These are phyloP conservation scores for Bipolaris oryzae DNA, from an alignment of 2,329 filamentous ascomycete species.

Conservation along the genomic window DNA sequence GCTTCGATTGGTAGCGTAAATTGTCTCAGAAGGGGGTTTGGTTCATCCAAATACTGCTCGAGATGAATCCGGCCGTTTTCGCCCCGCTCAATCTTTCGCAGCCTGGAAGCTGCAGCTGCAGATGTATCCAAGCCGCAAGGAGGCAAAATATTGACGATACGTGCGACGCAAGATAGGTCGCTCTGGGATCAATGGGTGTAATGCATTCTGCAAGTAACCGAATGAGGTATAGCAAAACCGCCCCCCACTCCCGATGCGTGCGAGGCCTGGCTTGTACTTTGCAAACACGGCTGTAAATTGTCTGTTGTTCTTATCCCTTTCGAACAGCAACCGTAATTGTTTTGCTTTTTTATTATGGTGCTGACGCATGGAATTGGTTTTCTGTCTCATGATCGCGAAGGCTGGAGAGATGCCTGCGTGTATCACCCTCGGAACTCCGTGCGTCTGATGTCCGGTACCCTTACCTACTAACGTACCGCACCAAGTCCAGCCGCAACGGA, in stretches of 20 bases:
- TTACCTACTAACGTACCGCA: background rate
- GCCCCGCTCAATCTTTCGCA: slow-evolving; percentile 1
- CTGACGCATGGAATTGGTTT: background rate
- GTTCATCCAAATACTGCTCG: background rate
- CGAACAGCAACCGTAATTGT: background rate
- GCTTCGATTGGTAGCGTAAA: background rate
- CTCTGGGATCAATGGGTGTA: slow-evolving; percentile 16
- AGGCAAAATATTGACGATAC: background rate
- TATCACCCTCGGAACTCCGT: slow-evolving; percentile 1
- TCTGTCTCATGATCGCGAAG: background rate
- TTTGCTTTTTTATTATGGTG: background rate
- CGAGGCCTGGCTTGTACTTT: background rate
- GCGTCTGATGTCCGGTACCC: slow-evolving; percentile 2
- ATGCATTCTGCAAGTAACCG: slow-evolving; percentile 1
- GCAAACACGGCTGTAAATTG: background rate
- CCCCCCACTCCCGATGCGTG: slow-evolving; percentile 2
- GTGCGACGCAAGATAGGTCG: slow-evolving; percentile 4
- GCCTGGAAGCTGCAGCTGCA: slow-evolving; percentile 1
- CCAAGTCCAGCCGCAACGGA: background rate
- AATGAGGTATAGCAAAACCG: slow-evolving; percentile 4
- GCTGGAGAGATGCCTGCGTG: background rate
- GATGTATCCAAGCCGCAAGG: background rate
- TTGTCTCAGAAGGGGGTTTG: background rate
- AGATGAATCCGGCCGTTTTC: slow-evolving; percentile 2
- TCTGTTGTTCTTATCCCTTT: background rate